These are phyloP conservation scores for Penicillium lividum DNA, from an alignment of 495 filamentous ascomycete species.

Conservation along the genomic window DNA sequence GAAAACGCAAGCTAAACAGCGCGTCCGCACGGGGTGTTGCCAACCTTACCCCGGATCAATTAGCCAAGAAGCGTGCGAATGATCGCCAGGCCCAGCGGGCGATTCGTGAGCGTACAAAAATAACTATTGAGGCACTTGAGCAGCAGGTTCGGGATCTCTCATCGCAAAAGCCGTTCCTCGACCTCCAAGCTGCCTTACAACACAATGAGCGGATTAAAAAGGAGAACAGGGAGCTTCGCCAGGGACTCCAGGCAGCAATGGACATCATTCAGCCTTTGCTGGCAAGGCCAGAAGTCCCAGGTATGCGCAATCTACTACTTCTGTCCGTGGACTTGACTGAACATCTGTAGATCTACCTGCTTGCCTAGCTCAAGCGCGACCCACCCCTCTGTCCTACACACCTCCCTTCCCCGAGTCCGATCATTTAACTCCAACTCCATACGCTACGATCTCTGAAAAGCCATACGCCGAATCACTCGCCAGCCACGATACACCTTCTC, in stretches of 20 bases:
- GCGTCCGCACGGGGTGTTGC: constrained; percentile 67
- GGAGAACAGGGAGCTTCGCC: constrained; percentile 70
- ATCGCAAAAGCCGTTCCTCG: constrained; percentile 74
- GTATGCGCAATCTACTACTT: constrained; percentile 15
- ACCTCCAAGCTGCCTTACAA: constrained; percentile 67
- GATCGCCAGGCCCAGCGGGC: constrained; percentile 86
- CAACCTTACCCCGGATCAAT: constrained; percentile 70
- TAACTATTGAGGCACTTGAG: constrained; percentile 77
- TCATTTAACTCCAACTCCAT: constrained; percentile 21
- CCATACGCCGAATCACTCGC: constrained; percentile 35
- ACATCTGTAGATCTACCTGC: constrained; percentile 19
- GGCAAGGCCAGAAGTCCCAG: constrained; percentile 30
- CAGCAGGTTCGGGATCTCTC: constrained; percentile 68
- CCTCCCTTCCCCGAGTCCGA: constrained; percentile 31
- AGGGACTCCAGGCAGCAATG: constrained; percentile 59
- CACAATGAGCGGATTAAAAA: constrained; percentile 69
- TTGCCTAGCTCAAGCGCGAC: constrained; percentile 18
- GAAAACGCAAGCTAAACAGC: constrained; percentile 52
- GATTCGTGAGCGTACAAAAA: constrained; percentile 79
- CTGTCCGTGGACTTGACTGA: background rate
- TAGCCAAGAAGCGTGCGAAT: constrained; percentile 81
- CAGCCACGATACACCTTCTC: constrained; percentile 39
- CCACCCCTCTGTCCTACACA: constrained; percentile 24
- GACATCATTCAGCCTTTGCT: constrained; percentile 65
- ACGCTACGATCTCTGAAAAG: constrained; percentile 19